Conservation (phyloP, 208 protist genomes). For the Angomonas ambiguus region DNA sequence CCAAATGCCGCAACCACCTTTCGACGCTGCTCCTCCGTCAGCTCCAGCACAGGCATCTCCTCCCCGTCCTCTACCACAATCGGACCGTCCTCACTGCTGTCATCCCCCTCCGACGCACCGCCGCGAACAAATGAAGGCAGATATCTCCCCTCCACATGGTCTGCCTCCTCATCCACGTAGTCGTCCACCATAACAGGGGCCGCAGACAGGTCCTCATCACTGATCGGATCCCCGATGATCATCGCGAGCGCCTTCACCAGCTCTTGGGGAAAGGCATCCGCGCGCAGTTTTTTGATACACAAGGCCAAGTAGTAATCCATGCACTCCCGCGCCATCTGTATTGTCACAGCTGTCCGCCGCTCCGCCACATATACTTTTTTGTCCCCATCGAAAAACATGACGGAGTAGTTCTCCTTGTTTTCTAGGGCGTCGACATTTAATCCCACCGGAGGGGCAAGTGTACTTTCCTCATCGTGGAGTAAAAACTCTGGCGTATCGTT, state of each 20-base stretch:
- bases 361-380: conserved; percentile 77
- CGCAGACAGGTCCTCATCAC: conserved; percentile 10
- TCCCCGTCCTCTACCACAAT: conserved; percentile 12
- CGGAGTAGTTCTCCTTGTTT: conserved; percentile 41
- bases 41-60: conserved; percentile 26
- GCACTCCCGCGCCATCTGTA: conserved; percentile 64
- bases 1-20: conserved; percentile 48
- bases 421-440: conserved; percentile 34
- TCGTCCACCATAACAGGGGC: conserved; percentile 12
- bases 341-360: conserved; percentile 31
- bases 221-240: conserved; percentile 57
- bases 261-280: conserved; percentile 63
- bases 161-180: conserved; percentile 12
- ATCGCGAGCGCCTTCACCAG: conserved; percentile 46
- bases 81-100: conserved; percentile 13
- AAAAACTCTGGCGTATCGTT: conserved; percentile 43
- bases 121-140: conserved; percentile 34
- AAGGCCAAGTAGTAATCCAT: conserved; percentile 86
- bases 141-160: conserved; percentile 13
- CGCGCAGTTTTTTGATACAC: conserved; percentile 66
- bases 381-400: conserved; percentile 76
- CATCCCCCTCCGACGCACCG: conserved; percentile 4
- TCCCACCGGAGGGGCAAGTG: conserved; percentile 39
- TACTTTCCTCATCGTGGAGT: conserved; percentile 49
- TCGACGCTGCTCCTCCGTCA: conserved; percentile 50